A percentile compares a stretch with the other conserved stretches of the same genome.
phyloP scores from a whole-genome alignment of 306 rosid species.

The Rosa chinensis region DNA sequence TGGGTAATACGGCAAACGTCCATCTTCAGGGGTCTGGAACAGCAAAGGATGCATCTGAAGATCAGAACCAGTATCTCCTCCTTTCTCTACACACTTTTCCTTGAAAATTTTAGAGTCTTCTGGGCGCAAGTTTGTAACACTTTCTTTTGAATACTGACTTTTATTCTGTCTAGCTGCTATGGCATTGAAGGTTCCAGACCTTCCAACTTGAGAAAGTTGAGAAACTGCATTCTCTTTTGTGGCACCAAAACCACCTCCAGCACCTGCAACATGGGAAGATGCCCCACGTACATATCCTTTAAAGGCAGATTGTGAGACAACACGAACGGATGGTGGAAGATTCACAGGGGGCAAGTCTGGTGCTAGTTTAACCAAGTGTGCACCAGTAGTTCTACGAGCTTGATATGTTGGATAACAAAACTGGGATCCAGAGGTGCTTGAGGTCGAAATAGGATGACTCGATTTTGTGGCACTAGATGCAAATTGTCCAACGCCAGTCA shows the following conservation, averaged over 20 bases:
- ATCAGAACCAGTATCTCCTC: constrained; percentile 48
- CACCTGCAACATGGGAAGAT: constrained; percentile 40
- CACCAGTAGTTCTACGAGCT: constrained; percentile 46
- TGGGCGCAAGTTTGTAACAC: constrained; percentile 25
- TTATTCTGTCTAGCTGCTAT: constrained; percentile 30
- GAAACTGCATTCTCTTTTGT: constrained; percentile 39
- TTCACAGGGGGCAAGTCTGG: constrained; percentile 91
- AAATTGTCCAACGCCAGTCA: constrained; percentile 38
- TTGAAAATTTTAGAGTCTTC: constrained; percentile 44
- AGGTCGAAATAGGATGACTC: constrained; percentile 39
- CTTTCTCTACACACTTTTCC: constrained; percentile 49
- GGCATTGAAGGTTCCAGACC: constrained; percentile 25
- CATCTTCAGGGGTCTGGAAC: constrained; percentile 74
- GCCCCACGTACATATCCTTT: constrained; percentile 53
- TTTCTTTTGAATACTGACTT: constrained; percentile 27
- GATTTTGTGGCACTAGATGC: constrained; percentile 34
- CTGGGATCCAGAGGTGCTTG: constrained; percentile 39
- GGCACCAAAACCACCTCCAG: constrained; percentile 42
- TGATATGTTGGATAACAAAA: constrained; percentile 54
- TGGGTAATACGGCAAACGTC: constrained; percentile 54
- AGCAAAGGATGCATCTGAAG: constrained; percentile 94
- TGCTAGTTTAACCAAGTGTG: constrained; percentile 74
- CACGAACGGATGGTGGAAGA: constrained; percentile 89
- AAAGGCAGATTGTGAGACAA: constrained; percentile 78
- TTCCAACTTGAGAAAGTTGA: constrained; percentile 45